Conservation (phyloP, 2,329 filamentous ascomycete genomes). For the Pseudocercospora fuligena region DNA sequence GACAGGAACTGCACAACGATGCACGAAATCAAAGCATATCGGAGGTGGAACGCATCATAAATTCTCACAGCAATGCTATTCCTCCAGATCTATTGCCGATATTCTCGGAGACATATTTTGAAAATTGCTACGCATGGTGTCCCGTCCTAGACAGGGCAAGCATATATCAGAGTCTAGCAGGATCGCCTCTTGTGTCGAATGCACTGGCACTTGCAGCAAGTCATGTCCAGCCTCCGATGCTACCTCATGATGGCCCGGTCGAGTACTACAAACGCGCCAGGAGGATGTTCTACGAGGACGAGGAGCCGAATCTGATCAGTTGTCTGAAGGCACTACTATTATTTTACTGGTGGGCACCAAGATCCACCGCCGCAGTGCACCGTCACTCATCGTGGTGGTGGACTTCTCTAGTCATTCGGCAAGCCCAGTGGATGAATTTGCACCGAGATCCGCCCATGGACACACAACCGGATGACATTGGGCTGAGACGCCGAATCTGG, state of each 20-base stretch:
- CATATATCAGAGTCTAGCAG: background rate
- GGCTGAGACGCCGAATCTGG: constrained; percentile 7
- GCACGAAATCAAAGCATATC: constrained; percentile 9
- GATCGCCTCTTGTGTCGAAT: constrained; percentile 14
- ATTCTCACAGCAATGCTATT: constrained; percentile 2
- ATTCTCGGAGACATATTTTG: constrained; percentile 13
- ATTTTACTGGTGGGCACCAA: constrained; percentile 21
- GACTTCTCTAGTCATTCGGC: constrained; percentile 17
- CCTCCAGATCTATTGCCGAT: constrained; percentile 8
- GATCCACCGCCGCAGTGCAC: constrained; percentile 14
- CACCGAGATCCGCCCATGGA: constrained; percentile 9
- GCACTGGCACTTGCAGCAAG: constrained; percentile 13
- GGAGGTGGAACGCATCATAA: background rate
- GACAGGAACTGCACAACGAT: constrained; percentile 2
- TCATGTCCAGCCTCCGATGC: constrained; percentile 15
- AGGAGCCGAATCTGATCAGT: constrained; percentile 13
- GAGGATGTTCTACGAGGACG: constrained; percentile 19
- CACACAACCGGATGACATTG: background rate
- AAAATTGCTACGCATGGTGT: constrained; percentile 15
- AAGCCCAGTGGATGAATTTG: constrained; percentile 15
- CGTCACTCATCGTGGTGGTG: constrained; percentile 21
- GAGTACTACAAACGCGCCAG: constrained; percentile 15
- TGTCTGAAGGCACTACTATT: constrained; percentile 13
- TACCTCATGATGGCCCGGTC: constrained; percentile 15
- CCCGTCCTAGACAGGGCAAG: constrained; percentile 8